These are phyloP conservation scores for Gossypium davidsonii DNA, from an alignment of 441 rosid genomes.

Conservation along the genomic window DNA sequence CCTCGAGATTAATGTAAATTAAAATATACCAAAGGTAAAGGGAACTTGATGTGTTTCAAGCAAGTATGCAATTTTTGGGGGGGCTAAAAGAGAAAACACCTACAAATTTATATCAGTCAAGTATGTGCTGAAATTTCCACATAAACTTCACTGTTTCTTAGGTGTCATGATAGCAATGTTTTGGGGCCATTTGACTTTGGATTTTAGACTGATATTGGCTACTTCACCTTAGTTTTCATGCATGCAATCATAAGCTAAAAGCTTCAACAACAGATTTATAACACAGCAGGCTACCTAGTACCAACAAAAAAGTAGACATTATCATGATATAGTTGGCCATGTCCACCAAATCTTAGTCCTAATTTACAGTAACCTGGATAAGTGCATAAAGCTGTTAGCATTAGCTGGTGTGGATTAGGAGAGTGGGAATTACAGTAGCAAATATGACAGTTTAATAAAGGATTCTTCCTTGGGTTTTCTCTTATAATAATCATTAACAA, in stretches of 20 bases:
- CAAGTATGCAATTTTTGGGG: background rate
- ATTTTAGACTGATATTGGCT: background rate
- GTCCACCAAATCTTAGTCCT: background rate
- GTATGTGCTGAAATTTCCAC: background rate
- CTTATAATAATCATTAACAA: background rate
- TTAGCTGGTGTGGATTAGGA: background rate
- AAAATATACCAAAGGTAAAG: too few relatives aligned
- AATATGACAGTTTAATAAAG: background rate
- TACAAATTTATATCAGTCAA: background rate
- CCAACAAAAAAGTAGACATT: slow-evolving; percentile 6
- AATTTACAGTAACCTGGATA: background rate
- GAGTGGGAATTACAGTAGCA: background rate
- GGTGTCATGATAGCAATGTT: background rate
- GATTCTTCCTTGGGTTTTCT: background rate
- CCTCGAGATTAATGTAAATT: too few relatives aligned
- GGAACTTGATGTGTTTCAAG: background rate
- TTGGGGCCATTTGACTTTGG: slow-evolving; percentile 2
- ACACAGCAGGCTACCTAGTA: background rate
- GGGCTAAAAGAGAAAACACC: background rate
- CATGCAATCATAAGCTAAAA: background rate
- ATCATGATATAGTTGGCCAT: slow-evolving; percentile 7
- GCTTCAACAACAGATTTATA: too few relatives aligned
- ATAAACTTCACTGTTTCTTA: background rate
- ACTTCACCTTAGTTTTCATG: slow-evolving; percentile 1
- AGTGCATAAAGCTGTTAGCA: background rate